Percentiles rank a stretch among this genome's conserved stretches.
Conservation (phyloP, 1,139 yeast genomes). For the Yamadazyma siamensis region DNA sequence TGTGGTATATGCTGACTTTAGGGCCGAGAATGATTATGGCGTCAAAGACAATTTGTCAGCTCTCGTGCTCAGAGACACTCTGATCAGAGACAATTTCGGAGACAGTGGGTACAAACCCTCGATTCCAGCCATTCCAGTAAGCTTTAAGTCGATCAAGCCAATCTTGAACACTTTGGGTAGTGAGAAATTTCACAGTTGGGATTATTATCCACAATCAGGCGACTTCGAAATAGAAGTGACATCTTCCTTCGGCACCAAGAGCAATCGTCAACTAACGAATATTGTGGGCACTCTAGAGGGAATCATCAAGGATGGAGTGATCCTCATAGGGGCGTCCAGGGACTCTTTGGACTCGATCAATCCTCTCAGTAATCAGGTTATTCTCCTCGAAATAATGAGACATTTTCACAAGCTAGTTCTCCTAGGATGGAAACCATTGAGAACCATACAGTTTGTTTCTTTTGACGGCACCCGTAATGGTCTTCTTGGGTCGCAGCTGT, state of each 20-base stretch:
- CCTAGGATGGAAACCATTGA: conserved; percentile 44
- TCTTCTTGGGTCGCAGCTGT: conserved; percentile 28
- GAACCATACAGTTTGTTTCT: conserved; percentile 40
- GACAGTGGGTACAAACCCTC: conserved; percentile 10
- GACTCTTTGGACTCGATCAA: conserved; percentile 37
- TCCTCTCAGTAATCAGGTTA: conserved; percentile 41
- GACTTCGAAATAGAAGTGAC: conserved; percentile 19
- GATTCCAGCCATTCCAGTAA: conserved; percentile 38
- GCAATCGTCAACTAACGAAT: conserved; percentile 25
- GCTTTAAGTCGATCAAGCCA: conserved; percentile 28
- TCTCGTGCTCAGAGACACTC: conserved; percentile 24
- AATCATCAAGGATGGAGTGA: conserved; percentile 39
- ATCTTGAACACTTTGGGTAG: conserved; percentile 25
- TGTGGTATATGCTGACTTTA: conserved; percentile 22
- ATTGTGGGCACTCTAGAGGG: conserved; percentile 37
- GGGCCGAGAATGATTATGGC: neutral
- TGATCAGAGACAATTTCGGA: conserved; percentile 12
- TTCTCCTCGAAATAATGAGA: conserved; percentile 40
- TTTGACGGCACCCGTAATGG: conserved; percentile 44
- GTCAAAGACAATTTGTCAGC: conserved; percentile 1
- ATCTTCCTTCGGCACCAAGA: conserved; percentile 14
- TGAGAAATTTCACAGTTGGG: conserved; percentile 22
- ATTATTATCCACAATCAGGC: conserved; percentile 19
- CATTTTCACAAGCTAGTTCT: conserved; percentile 29
- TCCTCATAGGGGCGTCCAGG: conserved; percentile 41